These are phyloP conservation scores for Alternaria atra DNA, from an alignment of 2,329 filamentous ascomycete species.

Conservation along the genomic window DNA sequence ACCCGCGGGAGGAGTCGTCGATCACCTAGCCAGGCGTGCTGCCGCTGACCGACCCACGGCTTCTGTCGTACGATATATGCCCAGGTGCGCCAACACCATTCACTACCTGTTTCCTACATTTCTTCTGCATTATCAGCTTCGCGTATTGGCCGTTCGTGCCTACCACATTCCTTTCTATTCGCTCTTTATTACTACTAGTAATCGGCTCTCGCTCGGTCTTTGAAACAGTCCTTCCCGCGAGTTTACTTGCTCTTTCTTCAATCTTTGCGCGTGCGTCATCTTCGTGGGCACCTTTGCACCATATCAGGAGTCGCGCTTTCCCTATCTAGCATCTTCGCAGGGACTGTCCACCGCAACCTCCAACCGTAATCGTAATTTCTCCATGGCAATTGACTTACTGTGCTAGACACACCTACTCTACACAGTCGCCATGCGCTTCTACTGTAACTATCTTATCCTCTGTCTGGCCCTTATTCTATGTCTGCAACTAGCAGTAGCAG, in stretches of 20 bases:
- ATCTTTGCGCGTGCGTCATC: conserved; percentile 20
- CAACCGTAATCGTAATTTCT: conserved; percentile 28
- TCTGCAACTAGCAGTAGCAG: conserved; percentile 34
- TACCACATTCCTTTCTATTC: conserved; percentile 37
- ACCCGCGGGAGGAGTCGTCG: conserved; percentile 32
- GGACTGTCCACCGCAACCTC: neutral
- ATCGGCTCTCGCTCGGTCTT: conserved; percentile 20
- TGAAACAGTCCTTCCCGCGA: conserved; percentile 19
- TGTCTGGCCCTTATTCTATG: conserved; percentile 40
- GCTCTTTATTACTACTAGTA: conserved; percentile 24
- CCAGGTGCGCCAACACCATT: conserved; percentile 12
- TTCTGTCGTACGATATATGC: conserved; percentile 34
- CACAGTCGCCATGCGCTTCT: conserved; percentile 38
- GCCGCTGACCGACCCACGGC: conserved; percentile 11
- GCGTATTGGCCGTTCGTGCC: conserved; percentile 15
- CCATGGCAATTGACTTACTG: conserved; percentile 33
- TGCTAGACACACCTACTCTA: conserved; percentile 22
- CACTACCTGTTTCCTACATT: conserved; percentile 27
- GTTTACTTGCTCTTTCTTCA: conserved; percentile 24
- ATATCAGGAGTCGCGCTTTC: conserved; percentile 12
- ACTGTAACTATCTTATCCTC: conserved; percentile 34
- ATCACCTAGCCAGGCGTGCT: conserved; percentile 31
- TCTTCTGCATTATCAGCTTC: conserved; percentile 31
- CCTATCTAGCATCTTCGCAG: conserved; percentile 10
- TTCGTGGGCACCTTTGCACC: conserved; percentile 8